A percentile compares a stretch with the other conserved stretches of the same genome.
phyloP scores from a whole-genome alignment of 371 early-diverging fungal genomes.

The Mortierella sp. region DNA sequence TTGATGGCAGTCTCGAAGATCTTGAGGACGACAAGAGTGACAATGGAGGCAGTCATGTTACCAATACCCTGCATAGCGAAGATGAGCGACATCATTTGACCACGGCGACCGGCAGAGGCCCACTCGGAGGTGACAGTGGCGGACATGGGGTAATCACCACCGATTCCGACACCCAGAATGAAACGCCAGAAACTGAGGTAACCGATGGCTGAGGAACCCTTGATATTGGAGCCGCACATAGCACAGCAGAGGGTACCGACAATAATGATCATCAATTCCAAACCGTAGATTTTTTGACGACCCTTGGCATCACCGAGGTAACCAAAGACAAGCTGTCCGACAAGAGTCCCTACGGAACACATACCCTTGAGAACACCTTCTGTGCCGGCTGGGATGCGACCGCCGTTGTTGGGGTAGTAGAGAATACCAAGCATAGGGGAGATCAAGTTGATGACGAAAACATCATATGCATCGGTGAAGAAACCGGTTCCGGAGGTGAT shows the following conservation, averaged over 20 bases:
- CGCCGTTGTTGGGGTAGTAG: slow-evolving; percentile 65
- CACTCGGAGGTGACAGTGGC: slow-evolving; percentile 92
- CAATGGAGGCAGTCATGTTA: slow-evolving; percentile 82
- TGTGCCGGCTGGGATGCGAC: slow-evolving; percentile 67
- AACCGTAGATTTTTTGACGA: slow-evolving; percentile 86
- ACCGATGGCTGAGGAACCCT: background rate
- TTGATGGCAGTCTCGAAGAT: slow-evolving; percentile 75
- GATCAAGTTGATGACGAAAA: slow-evolving; percentile 79
- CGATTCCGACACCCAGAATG: slow-evolving; percentile 87
- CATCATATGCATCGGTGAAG: slow-evolving; percentile 62
- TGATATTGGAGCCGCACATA: slow-evolving; percentile 63
- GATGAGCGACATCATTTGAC: slow-evolving; percentile 82
- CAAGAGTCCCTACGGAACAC: slow-evolving; percentile 83
- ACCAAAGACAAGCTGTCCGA: slow-evolving; percentile 92
- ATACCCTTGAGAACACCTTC: slow-evolving; percentile 86
- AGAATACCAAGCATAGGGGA: slow-evolving; percentile 84
- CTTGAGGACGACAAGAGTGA: slow-evolving; percentile 77
- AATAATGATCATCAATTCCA: slow-evolving; percentile 87
- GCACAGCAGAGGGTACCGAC: slow-evolving; percentile 82
- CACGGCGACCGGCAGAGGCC: slow-evolving; percentile 77
- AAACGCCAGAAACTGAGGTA: slow-evolving; percentile 84
- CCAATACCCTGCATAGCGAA: slow-evolving; percentile 96
- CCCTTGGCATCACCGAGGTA: slow-evolving; percentile 87
- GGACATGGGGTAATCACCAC: slow-evolving; percentile 90
- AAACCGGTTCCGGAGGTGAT: slow-evolving; percentile 44